Percentiles rank a stretch among this genome's conserved stretches.
These are phyloP conservation scores for Talaromyces trachyspermus DNA, from an alignment of 495 filamentous ascomycete species.

Conservation along the genomic window DNA sequence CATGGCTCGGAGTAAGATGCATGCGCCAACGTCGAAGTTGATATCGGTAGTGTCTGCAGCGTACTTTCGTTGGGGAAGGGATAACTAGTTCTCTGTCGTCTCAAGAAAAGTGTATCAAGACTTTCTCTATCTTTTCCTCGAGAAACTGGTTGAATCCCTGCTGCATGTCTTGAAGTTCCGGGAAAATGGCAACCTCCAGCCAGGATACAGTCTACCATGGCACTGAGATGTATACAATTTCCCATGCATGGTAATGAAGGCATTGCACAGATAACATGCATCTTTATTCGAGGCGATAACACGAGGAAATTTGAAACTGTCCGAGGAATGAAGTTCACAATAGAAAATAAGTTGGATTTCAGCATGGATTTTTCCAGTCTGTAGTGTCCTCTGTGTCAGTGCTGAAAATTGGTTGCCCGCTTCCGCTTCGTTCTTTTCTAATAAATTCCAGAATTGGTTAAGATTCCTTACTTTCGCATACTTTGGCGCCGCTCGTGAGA, in stretches of 20 bases:
- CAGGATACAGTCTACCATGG: slow-evolving; percentile 8
- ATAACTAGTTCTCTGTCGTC: slow-evolving; percentile 5
- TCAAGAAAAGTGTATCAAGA: slow-evolving; percentile 4
- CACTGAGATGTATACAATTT: slow-evolving; percentile 2
- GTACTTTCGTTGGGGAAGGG: slow-evolving; percentile 14
- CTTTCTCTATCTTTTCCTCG: neutral
- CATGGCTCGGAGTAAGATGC: neutral
- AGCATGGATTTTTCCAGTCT: slow-evolving; percentile 26
- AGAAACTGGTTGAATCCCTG: slow-evolving; percentile 11
- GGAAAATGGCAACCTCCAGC: slow-evolving; percentile 3
- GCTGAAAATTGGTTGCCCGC: slow-evolving; percentile 12
- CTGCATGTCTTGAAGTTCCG: slow-evolving; percentile 4
- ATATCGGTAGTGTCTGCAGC: slow-evolving; percentile 4
- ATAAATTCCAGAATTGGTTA: slow-evolving; percentile 12
- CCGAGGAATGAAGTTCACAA: slow-evolving; percentile 29
- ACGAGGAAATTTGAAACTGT: slow-evolving; percentile 15
- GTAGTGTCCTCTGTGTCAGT: slow-evolving; percentile 12
- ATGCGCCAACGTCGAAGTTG: neutral
- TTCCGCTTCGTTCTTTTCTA: slow-evolving; percentile 12
- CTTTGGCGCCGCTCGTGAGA: slow-evolving; percentile 14
- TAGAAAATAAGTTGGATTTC: slow-evolving; percentile 33
- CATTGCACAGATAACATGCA: slow-evolving; percentile 30
- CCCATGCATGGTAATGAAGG: slow-evolving; percentile 7
- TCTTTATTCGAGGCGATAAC: slow-evolving; percentile 27
- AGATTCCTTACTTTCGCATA: slow-evolving; percentile 12